phyloP scores from a whole-genome alignment of 306 rosid genomes.

The Cicer cuneatum region DNA sequence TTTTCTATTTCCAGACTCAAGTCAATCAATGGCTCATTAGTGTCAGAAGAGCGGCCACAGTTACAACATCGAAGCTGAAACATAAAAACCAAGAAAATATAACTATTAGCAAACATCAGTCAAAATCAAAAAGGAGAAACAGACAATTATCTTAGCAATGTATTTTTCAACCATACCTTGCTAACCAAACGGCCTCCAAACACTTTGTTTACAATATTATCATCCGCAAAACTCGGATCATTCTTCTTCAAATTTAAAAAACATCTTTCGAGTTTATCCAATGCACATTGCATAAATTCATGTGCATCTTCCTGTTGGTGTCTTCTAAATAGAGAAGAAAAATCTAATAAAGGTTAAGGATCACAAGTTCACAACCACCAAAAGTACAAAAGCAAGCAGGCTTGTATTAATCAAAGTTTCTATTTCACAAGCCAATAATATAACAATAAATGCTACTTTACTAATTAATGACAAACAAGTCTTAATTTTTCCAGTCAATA shows the following conservation, averaged over 20 bases:
- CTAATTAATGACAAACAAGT: neutral
- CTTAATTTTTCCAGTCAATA: neutral
- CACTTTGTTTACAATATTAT: conserved; percentile 66
- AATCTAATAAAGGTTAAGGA: conserved; percentile 65
- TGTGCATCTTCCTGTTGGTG: conserved; percentile 95
- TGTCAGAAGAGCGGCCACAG: conserved; percentile 74
- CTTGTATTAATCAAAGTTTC: neutral
- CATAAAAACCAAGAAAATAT: conserved; percentile 9
- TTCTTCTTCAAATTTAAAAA: conserved; percentile 48
- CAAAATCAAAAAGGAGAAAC: conserved; percentile 15
- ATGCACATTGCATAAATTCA: conserved; percentile 83
- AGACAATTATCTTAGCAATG: conserved; percentile 17
- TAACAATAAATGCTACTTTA: neutral
- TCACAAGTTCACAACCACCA: conserved; percentile 52
- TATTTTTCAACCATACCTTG: conserved; percentile 55
- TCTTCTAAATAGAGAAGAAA: conserved; percentile 69
- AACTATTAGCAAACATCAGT: conserved; percentile 13
- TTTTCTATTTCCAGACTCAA: conserved; percentile 85
- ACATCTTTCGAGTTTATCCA: conserved; percentile 75
- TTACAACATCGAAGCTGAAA: conserved; percentile 82
- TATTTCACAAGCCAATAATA: conserved; percentile 9
- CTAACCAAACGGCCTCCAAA: conserved; percentile 86
- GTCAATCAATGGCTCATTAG: conserved; percentile 78
- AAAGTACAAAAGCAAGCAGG: neutral
- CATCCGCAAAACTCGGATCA: conserved; percentile 38